These are phyloP conservation scores for Scopulariopsis brevicaulis DNA, from an alignment of 2,329 filamentous ascomycete genomes.

Conservation along the genomic window DNA sequence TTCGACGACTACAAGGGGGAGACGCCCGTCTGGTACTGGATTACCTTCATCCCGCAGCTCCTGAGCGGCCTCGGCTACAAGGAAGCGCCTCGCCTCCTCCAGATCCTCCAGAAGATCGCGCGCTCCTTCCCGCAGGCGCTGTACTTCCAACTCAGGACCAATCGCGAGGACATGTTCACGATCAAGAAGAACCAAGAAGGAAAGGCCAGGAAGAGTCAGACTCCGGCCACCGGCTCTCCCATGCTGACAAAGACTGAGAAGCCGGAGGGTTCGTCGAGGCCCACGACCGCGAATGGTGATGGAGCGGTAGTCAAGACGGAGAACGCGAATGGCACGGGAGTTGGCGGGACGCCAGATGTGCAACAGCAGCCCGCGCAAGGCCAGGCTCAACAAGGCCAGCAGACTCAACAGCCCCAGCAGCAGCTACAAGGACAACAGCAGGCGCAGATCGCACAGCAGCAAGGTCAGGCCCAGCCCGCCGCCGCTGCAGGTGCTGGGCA, in stretches of 20 bases:
- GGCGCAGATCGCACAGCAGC: constrained; percentile 11
- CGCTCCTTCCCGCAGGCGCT: constrained; percentile 92
- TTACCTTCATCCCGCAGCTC: constrained; percentile 95
- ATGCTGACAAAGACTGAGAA: constrained; percentile 42
- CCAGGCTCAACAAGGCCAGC: neutral
- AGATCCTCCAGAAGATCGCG: constrained; percentile 83
- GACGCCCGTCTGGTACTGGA: constrained; percentile 98
- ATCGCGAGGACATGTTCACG: constrained; percentile 81
- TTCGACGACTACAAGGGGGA: constrained; percentile 98
- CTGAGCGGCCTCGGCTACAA: constrained; percentile 84
- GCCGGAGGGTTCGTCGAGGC: constrained; percentile 28
- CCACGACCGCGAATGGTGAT: constrained; percentile 36
- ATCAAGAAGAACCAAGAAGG: constrained; percentile 83
- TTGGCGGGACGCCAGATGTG: constrained; percentile 7
- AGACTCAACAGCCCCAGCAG: neutral
- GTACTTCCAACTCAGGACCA: constrained; percentile 91
- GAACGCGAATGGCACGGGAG: constrained; percentile 16
- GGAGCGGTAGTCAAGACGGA: constrained; percentile 28
- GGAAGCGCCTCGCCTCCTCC: constrained; percentile 77
- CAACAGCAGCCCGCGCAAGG: constrained; percentile 8
- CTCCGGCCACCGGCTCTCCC: constrained; percentile 29
- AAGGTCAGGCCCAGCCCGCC: constrained; percentile 7
- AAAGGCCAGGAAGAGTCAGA: constrained; percentile 37
- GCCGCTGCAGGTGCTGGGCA: constrained; percentile 18
- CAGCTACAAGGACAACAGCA: neutral